These are phyloP conservation scores for Paramecium bursaria DNA, from an alignment of 73 alveolate genomes.

Conservation along the genomic window DNA sequence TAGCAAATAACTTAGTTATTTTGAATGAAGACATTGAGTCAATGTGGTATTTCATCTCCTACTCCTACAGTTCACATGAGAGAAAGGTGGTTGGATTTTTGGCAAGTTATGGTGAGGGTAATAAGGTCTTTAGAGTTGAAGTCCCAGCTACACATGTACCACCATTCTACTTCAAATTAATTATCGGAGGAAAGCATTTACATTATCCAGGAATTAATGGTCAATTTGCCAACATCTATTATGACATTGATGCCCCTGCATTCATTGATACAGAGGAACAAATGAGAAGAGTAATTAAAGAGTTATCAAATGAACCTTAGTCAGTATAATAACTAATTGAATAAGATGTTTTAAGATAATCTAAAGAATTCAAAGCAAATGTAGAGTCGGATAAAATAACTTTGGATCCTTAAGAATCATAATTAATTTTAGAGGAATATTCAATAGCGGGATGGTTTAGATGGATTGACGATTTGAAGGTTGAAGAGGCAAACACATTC, in stretches of 20 bases:
- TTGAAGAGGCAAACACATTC: constrained; percentile 39
- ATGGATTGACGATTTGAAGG: constrained; percentile 46
- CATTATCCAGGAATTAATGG: constrained; percentile 46
- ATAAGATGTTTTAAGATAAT: neutral
- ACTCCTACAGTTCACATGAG: constrained; percentile 20
- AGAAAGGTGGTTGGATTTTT: constrained; percentile 10
- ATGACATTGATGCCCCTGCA: constrained; percentile 60
- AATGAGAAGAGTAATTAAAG: neutral
- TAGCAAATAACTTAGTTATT: too few relatives aligned
- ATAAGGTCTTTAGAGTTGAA: constrained; percentile 12
- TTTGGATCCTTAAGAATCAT: constrained; percentile 9
- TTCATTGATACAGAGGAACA: constrained; percentile 53
- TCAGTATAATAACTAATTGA: neutral
- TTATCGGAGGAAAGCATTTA: constrained; percentile 49
- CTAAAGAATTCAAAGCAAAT: neutral
- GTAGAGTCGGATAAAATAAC: neutral
- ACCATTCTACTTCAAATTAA: constrained; percentile 29
- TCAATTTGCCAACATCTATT: constrained; percentile 36
- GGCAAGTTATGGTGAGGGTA: constrained; percentile 9
- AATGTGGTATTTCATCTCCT: constrained; percentile 18
- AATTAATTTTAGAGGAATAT: constrained; percentile 26
- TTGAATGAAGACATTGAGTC: constrained; percentile 34
- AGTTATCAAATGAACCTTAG: neutral
- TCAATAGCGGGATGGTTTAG: constrained; percentile 36
- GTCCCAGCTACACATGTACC: constrained; percentile 47